Percentiles rank a stretch among this genome's conserved stretches.
These are phyloP conservation scores for Gyrodon lividus DNA, from an alignment of 768 basidiomycete species.

Conservation along the genomic window DNA sequence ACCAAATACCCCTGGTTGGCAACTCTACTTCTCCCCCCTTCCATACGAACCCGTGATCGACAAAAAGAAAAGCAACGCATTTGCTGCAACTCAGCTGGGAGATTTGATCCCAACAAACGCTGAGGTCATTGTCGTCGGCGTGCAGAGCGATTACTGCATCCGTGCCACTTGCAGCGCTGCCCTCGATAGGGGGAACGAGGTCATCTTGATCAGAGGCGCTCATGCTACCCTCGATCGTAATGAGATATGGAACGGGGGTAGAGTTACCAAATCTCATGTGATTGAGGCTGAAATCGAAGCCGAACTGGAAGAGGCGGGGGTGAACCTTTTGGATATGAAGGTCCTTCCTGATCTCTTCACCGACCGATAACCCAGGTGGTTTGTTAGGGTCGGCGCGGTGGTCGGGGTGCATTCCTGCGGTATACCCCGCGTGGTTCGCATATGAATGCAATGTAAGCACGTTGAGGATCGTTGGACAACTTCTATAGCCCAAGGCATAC, in stretches of 20 bases:
- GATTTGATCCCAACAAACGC: slow-evolving; percentile 51
- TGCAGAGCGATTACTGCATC: slow-evolving; percentile 67
- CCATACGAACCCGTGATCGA: slow-evolving; percentile 56
- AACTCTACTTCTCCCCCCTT: slow-evolving; percentile 54
- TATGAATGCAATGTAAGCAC: slow-evolving; percentile 15
- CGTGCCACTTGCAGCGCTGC: slow-evolving; percentile 59
- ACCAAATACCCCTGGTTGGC: slow-evolving; percentile 55
- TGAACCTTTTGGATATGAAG: slow-evolving; percentile 63
- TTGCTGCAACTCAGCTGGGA: slow-evolving; percentile 54
- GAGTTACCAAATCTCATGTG: slow-evolving; percentile 47
- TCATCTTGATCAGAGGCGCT: slow-evolving; percentile 59
- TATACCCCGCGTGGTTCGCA: neutral
- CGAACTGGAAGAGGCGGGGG: slow-evolving; percentile 69
- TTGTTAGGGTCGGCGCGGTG: neutral
- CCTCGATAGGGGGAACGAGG: slow-evolving; percentile 61
- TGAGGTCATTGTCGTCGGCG: slow-evolving; percentile 64
- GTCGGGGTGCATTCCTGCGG: neutral
- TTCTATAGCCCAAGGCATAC: too few species aligned
- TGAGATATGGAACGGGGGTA: slow-evolving; percentile 59
- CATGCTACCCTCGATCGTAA: slow-evolving; percentile 69
- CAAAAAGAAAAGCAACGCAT: slow-evolving; percentile 71
- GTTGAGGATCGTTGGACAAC: neutral
- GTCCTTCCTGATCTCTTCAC: slow-evolving; percentile 59
- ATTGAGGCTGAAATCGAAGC: slow-evolving; percentile 62
- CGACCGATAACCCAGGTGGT: slow-evolving; percentile 40